A percentile compares a stretch with the other conserved stretches of the same genome.
Conservation (phyloP, 2,329 filamentous ascomycete genomes). For the Metarhizium anisopliae region DNA sequence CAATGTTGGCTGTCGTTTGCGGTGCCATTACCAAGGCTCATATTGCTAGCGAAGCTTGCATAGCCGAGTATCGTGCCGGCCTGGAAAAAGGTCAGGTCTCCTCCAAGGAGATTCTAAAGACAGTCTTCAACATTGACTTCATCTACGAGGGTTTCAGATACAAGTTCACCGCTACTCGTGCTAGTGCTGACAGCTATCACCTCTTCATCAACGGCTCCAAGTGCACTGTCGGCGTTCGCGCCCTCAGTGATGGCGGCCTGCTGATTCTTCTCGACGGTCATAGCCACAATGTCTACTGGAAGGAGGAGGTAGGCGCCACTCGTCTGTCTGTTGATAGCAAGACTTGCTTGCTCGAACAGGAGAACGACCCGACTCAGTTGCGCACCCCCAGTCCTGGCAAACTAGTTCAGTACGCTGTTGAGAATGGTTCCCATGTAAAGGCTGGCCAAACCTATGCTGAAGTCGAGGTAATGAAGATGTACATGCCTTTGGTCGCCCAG, state of each 20-base stretch:
- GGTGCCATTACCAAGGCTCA: constrained; percentile 94
- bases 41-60: constrained; percentile 82
- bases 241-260: constrained; percentile 87
- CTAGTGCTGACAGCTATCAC: constrained; percentile 88
- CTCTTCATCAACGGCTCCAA: constrained; percentile 99
- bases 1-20: constrained; percentile 87
- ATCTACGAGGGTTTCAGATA: constrained; percentile 96
- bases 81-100: constrained; percentile 97
- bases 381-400: constrained; percentile 93
- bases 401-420: constrained; percentile 94
- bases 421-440: constrained; percentile 87
- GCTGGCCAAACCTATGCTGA: constrained; percentile 92
- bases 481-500: constrained; percentile 93
- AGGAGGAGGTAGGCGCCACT: constrained; percentile 93
- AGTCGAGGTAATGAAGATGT: constrained; percentile 99
- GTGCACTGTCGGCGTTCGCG: constrained; percentile 84
- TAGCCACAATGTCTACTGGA: constrained; percentile 99
- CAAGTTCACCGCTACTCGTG: constrained; percentile 95
- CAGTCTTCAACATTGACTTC: constrained; percentile 94
- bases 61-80: constrained; percentile 77
- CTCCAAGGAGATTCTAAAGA: constrained; percentile 93
- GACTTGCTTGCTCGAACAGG: constrained; percentile 94
- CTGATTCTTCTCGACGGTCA: constrained; percentile 83
- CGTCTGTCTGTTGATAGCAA: constrained; percentile 95
- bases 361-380: constrained; percentile 97